These are phyloP conservation scores for Nigrospora osmanthi DNA, from an alignment of 2,329 filamentous ascomycete species.

Conservation along the genomic window DNA sequence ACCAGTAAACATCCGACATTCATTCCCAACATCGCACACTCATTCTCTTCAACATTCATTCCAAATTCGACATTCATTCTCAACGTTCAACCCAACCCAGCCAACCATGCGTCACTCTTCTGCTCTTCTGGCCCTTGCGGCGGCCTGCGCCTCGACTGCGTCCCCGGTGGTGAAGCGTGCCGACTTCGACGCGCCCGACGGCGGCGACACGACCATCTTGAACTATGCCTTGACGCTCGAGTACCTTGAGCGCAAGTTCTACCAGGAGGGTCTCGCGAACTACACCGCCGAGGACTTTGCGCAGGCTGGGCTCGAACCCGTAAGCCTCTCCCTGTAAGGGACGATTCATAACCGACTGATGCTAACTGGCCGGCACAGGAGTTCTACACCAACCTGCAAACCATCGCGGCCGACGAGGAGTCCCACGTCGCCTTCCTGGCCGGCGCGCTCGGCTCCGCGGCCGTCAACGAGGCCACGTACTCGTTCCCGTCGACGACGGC, in stretches of 20 bases:
- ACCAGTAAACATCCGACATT: too few species aligned
- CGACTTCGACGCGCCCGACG: not conserved
- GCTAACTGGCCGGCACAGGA: constrained; percentile 10
- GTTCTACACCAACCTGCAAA: constrained; percentile 51
- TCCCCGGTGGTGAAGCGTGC: not conserved
- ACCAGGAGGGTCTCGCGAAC: constrained; percentile 49
- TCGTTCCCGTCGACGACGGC: constrained; percentile 40
- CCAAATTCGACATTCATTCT: too few species aligned
- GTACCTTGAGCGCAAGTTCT: constrained; percentile 55
- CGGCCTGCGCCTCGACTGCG: not conserved
- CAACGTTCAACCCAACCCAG: not conserved
- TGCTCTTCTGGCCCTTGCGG: not conserved
- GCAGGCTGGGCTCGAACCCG: constrained; percentile 34
- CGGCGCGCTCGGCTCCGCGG: constrained; percentile 35
- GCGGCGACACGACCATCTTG: constrained; percentile 22
- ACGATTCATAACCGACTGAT: too few species aligned
- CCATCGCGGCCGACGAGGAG: constrained; percentile 48
- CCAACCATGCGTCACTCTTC: not conserved
- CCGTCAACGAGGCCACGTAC: constrained; percentile 49
- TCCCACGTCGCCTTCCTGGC: constrained; percentile 33
- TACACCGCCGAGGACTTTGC: constrained; percentile 46
- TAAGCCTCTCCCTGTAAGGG: not conserved
- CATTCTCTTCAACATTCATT: too few species aligned
- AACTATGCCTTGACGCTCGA: constrained; percentile 44
- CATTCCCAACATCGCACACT: too few species aligned